phyloP scores from a whole-genome alignment of 1,284 basidiomycete species.

The Mycena sp. region DNA sequence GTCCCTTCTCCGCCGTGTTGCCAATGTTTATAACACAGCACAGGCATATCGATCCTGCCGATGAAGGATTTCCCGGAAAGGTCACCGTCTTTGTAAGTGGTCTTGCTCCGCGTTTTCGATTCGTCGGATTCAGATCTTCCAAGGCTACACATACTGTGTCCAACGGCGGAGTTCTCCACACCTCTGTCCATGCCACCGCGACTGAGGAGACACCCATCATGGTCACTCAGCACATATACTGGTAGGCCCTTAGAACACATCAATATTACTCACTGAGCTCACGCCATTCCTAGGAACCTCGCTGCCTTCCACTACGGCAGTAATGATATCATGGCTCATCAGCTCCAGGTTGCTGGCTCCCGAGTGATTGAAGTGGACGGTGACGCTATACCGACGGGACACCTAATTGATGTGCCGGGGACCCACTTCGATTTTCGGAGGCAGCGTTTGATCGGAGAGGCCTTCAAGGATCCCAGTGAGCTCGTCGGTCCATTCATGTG shows the following conservation, averaged over 20 bases:
- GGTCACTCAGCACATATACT: conserved; percentile 65
- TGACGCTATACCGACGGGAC: conserved; percentile 59
- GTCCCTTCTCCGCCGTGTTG: background rate
- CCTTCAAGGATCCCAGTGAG: conserved; percentile 54
- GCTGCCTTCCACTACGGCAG: conserved; percentile 61
- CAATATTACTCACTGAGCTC: background rate
- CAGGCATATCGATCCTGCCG: conserved; percentile 56
- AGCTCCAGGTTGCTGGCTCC: conserved; percentile 52
- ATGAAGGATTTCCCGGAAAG: conserved; percentile 65
- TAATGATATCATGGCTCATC: conserved; percentile 55
- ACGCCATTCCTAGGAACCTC: conserved; percentile 52
- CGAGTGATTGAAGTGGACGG: conserved; percentile 56
- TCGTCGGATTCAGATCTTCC: background rate
- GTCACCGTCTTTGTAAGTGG: conserved; percentile 55
- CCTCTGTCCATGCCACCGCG: conserved; percentile 55
- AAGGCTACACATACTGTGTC: conserved; percentile 61
- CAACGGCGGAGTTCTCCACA: conserved; percentile 56
- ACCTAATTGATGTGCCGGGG: conserved; percentile 50
- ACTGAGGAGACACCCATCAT: conserved; percentile 66
- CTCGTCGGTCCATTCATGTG: conserved; percentile 37
- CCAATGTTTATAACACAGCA: background rate
- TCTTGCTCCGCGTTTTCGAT: background rate
- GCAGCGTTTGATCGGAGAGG: conserved; percentile 49
- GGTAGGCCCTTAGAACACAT: conserved; percentile 40
- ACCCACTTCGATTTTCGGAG: conserved; percentile 59